Conservation (phyloP, 2,329 filamentous ascomycete genomes). For the Scedosporium minutisporum region DNA sequence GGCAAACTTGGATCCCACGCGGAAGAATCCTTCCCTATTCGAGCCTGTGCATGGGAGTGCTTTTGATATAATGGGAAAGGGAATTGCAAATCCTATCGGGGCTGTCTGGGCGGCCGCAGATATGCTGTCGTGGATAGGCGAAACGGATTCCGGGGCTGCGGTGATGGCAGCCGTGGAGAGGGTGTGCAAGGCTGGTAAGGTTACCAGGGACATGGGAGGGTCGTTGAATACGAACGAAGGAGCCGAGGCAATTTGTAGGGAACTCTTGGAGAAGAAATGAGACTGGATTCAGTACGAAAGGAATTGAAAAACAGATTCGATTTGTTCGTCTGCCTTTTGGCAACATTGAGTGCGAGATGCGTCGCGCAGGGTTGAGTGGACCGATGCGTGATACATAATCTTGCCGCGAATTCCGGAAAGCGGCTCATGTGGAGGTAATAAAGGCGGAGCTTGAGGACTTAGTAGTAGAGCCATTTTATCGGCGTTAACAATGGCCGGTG, state of each 20-base stretch:
- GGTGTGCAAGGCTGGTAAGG: slow-evolving; percentile 36
- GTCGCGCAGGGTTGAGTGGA: too few relatives aligned
- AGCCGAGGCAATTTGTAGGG: not conserved
- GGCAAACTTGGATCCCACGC: slow-evolving; percentile 49
- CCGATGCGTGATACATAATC: too few relatives aligned
- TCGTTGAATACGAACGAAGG: slow-evolving; percentile 12
- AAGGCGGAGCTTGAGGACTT: too few relatives aligned
- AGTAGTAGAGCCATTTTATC: too few relatives aligned
- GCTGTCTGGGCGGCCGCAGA: slow-evolving; percentile 45
- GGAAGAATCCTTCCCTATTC: slow-evolving; percentile 44
- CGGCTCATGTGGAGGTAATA: too few relatives aligned
- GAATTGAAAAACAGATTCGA: too few relatives aligned
- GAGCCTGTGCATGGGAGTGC: slow-evolving; percentile 47
- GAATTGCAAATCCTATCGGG: slow-evolving; percentile 42
- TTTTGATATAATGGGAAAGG: slow-evolving; percentile 44
- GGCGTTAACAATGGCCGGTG: too few relatives aligned
- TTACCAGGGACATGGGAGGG: slow-evolving; percentile 42
- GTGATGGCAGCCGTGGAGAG: slow-evolving; percentile 39
- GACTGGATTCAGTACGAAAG: too few relatives aligned
- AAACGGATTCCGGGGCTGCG: slow-evolving; percentile 33
- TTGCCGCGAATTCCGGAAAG: too few relatives aligned
- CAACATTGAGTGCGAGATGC: too few relatives aligned
- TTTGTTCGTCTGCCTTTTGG: too few relatives aligned
- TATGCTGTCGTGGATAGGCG: slow-evolving; percentile 44
- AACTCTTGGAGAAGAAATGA: not conserved